Base-by-base conservation (phyloP, 805 yeast genomes). In the Ogataea polymorpha region DNA sequence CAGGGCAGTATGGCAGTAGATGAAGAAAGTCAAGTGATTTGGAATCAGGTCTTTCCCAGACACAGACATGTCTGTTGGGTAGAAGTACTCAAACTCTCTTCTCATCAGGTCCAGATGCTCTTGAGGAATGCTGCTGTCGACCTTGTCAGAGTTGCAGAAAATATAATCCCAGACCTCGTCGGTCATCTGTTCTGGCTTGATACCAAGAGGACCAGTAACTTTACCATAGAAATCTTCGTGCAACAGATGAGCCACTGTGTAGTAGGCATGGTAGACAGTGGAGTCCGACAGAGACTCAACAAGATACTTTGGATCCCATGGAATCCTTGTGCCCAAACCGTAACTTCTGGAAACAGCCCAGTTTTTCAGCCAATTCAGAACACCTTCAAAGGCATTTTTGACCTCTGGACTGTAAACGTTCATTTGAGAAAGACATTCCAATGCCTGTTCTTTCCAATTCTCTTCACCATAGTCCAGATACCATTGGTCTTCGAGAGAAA, bases 331-430 rank as follows among this genome's bases (percentile, higher is more conserved):
- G 63, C 99, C 99, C 53, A 93, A 75, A 63, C 99, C 99, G 56
- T 87, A 93, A 42, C 95, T 82, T 74, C 99, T 86, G 44, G 96
- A 87, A 45, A 93, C 87, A 38, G 99, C 98, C 99, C 99, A 93
- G 72, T 89, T 90, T 70, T 84, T 86, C 59, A 93, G 79, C 99
- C 99, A 93, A 53, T 83, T 95, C 58, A 93, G 74, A 44, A 86
- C 96, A 65, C 89, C 90, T 67, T 89, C 96, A 56, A 93, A 91
- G 6, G 95, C 96, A 59, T 91, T 80, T 56, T 84, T 77, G 30
- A 95, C 86, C 70, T 90, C 98, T 36, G 81, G 72, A 39, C 82
- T 74, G 72, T 77, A 91, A 9, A 90, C 76, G 62, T 85, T 77
- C 91, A 93, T 81, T 45, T 66, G 62, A 34, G 72, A 74, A 47